A percentile compares a stretch with the other conserved stretches of the same genome.
Conservation (phyloP, 2,329 filamentous ascomycete genomes). For the Aspergillus novofumigatus region DNA sequence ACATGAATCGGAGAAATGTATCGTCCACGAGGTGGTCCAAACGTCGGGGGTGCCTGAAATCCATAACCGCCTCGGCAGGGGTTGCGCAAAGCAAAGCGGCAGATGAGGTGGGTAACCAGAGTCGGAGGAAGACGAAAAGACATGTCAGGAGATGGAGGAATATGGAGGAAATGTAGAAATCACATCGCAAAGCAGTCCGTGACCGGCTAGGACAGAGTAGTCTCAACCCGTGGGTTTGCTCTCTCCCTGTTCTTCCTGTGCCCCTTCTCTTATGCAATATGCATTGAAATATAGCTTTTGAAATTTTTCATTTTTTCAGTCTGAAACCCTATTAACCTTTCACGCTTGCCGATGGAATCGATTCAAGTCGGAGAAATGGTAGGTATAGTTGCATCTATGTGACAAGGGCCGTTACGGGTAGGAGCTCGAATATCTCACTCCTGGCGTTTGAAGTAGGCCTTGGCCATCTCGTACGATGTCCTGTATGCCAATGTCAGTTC, state of each 20-base stretch:
- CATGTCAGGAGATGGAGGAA: conserved; percentile 7
- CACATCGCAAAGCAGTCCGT: not conserved
- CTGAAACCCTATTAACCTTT: not conserved
- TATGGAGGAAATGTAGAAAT: conserved; percentile 2
- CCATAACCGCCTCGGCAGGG: not conserved
- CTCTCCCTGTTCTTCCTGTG: not conserved
- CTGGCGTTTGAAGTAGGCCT: conserved; percentile 59
- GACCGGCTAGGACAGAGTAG: not conserved
- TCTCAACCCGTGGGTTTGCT: not conserved
- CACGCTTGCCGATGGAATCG: not conserved
- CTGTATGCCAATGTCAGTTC: conserved; percentile 30
- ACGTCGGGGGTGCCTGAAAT: not conserved
- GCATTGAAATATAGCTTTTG: not conserved
- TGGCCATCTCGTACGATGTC: conserved; percentile 65
- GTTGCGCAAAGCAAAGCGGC: not conserved
- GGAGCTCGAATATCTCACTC: conserved; percentile 4
- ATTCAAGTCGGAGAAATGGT: not conserved
- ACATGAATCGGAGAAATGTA: not conserved
- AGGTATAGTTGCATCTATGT: conserved; percentile 7
- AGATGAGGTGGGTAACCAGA: not conserved
- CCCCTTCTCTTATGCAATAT: not conserved
- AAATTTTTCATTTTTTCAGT: not conserved
- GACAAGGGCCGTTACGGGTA: conserved; percentile 6
- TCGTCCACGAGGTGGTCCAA: not conserved
- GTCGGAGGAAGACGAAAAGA: conserved; percentile 2